Percentiles rank a stretch among this genome's conserved stretches.
phyloP scores from a whole-genome alignment of 148 eudicot genomes.

The Silene uniflora region DNA sequence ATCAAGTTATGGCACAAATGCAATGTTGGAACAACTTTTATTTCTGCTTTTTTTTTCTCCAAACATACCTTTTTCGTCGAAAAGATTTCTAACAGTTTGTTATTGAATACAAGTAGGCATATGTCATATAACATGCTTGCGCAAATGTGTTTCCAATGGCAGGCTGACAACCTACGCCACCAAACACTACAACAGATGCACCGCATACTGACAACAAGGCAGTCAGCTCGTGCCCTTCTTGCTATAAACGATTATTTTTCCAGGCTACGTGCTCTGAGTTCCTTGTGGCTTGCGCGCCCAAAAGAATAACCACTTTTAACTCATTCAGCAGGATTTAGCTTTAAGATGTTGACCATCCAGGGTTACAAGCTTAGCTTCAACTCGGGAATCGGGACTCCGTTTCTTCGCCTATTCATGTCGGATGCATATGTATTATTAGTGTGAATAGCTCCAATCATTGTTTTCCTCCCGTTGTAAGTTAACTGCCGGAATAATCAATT shows the following conservation, averaged over 20 bases:
- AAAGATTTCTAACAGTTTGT: background rate
- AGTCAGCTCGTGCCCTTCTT: conserved; percentile 48
- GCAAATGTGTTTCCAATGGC: conserved; percentile 4
- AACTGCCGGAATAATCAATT: conserved; percentile 4
- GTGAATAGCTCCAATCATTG: conserved; percentile 11
- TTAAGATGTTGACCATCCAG: conserved; percentile 8
- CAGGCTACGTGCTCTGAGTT: conserved; percentile 46
- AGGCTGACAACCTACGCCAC: conserved; percentile 46
- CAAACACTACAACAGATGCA: conserved; percentile 54
- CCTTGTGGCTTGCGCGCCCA: conserved; percentile 52
- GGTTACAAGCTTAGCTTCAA: background rate
- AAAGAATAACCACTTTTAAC: conserved; percentile 34
- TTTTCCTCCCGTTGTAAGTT: conserved; percentile 1
- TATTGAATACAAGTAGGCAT: background rate
- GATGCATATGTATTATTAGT: conserved; percentile 18
- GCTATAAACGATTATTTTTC: conserved; percentile 51
- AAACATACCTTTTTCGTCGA: background rate
- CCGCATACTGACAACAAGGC: conserved; percentile 39
- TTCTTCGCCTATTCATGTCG: conserved; percentile 4
- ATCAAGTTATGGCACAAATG: no score
- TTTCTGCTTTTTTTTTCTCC: no score
- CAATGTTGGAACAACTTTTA: no score
- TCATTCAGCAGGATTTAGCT: conserved; percentile 21
- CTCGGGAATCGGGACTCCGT: background rate
- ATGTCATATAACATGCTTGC: conserved; percentile 3